These are phyloP conservation scores for Chlamydomonas applanata DNA, from an alignment of 139 green algal species.

Conservation along the genomic window DNA sequence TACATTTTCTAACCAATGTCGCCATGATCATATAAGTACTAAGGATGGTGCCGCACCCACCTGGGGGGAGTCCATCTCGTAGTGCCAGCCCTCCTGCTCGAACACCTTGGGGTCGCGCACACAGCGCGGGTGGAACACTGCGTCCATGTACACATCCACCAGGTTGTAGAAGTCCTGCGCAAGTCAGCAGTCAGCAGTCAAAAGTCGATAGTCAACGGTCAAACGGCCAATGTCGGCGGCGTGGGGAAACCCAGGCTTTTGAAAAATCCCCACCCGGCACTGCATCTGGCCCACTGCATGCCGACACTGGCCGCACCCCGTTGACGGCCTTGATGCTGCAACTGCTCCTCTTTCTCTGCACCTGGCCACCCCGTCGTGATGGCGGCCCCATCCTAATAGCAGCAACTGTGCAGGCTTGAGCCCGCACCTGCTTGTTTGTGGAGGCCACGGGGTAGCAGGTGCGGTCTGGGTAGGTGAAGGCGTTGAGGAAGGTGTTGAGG, in stretches of 20 bases:
- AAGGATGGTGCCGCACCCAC: slow-evolving; percentile 22
- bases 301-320: no score
- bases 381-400: no score
- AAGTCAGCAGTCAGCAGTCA: no score
- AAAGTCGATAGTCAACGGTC: no score
- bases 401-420: no score
- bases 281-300: no score
- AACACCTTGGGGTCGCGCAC: slow-evolving; percentile 85
- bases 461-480: slow-evolving; percentile 99
- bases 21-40: background rate
- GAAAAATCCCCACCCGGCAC: background rate
- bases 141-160: slow-evolving; percentile 98
- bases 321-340: no score
- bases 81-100: slow-evolving; percentile 91
- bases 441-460: slow-evolving; percentile 98
- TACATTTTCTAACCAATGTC: no score
- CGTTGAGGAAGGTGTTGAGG: slow-evolving; percentile 99
- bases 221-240: no score
- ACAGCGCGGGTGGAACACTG: slow-evolving; percentile 93
- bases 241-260: slow-evolving; percentile 6
- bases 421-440: slow-evolving; percentile 63
- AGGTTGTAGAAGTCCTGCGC: slow-evolving; percentile 98
- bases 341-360: no score
- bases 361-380: no score
- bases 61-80: slow-evolving; percentile 78